Conservation (phyloP, 225 moss, liverwort and hornwort species). For the Marchantia polymorpha region DNA sequence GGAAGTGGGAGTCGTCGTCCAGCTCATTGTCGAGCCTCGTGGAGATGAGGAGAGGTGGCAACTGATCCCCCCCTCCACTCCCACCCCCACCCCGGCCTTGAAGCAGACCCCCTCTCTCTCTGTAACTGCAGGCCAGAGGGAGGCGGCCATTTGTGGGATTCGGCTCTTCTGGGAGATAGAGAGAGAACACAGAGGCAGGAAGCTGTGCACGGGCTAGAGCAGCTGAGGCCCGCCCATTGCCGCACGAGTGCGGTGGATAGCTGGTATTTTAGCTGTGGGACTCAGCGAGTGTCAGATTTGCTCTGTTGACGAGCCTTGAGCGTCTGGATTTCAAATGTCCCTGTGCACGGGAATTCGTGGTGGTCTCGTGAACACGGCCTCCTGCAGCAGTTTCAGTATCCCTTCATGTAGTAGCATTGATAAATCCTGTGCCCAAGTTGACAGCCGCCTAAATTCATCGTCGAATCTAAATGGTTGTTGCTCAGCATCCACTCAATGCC, state of each 20-base stretch:
- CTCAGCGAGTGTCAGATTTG: background rate
- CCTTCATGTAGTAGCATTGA: background rate
- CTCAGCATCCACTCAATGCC: background rate
- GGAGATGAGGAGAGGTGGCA: background rate
- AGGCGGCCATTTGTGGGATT: too few relatives aligned
- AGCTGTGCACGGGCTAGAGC: background rate
- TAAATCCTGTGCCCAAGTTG: background rate
- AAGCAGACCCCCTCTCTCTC: too few relatives aligned
- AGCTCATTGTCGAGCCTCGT: background rate
- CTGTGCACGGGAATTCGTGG: constrained; percentile 14
- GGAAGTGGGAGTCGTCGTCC: background rate
- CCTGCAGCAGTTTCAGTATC: background rate
- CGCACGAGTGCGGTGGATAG: background rate
- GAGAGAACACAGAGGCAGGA: background rate
- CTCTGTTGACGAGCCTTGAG: too few relatives aligned
- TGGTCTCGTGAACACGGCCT: background rate
- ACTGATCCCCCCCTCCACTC: background rate
- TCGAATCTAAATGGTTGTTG: background rate
- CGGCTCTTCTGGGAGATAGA: too few relatives aligned
- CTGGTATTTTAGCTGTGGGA: background rate
- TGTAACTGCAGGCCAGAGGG: too few relatives aligned
- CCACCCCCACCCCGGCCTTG: too few relatives aligned
- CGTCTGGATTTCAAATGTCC: constrained; percentile 6
- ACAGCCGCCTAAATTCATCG: background rate
- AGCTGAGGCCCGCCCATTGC: background rate